Percentiles rank a stretch among this genome's conserved stretches.
Evolutionary conservation across 2,329 filamentous ascomycete species (phyloP).

Genomic region (Cytospora schulzeri): DNA sequence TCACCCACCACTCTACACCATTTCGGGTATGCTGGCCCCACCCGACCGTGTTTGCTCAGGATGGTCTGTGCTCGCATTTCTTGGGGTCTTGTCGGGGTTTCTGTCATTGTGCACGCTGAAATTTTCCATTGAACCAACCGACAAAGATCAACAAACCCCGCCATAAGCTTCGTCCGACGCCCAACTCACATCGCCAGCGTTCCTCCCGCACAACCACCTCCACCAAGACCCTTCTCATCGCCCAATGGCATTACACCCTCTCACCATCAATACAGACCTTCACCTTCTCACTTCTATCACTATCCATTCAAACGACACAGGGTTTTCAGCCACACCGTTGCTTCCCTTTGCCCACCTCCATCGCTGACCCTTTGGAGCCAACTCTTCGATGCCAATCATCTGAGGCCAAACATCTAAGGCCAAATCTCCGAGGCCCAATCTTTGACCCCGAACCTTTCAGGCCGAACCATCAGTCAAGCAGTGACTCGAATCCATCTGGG

Average conservation of each 20-base stretch:
- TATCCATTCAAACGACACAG: background rate
- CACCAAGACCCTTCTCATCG: conserved; percentile 3
- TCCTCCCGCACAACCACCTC: conserved; percentile 8
- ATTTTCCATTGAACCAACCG: conserved; percentile 26
- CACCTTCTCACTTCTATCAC: background rate
- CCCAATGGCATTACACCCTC: conserved; percentile 26
- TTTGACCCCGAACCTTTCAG: background rate
- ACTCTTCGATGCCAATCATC: no score
- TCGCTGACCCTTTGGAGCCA: background rate
- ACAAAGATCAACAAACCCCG: conserved; percentile 10
- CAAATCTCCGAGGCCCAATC: no score
- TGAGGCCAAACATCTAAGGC: no score
- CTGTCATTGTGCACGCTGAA: conserved; percentile 18
- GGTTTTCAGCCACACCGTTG: background rate
- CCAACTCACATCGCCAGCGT: conserved; percentile 12
- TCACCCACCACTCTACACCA: background rate
- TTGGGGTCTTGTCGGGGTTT: background rate
- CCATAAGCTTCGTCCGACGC: conserved; percentile 1
- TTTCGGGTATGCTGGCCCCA: background rate
- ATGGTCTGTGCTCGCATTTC: background rate
- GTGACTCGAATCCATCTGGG: background rate
- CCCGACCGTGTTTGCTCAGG: background rate
- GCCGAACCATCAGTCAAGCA: background rate
- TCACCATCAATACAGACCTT: background rate
- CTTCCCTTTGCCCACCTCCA: background rate